phyloP scores from a whole-genome alignment of 73 alveolate species.

The Blepharisma japonicum region DNA sequence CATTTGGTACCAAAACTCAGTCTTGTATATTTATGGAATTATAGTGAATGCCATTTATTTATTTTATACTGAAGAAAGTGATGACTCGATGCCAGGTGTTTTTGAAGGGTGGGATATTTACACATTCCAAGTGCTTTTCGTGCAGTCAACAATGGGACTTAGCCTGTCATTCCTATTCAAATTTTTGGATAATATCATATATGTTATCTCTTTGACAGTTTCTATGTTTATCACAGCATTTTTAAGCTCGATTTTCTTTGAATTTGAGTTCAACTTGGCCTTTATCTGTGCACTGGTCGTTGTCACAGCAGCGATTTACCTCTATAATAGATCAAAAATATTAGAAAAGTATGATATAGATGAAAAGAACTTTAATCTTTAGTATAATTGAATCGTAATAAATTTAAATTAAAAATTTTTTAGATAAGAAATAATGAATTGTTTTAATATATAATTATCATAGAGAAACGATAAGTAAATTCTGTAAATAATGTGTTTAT shows the following conservation, averaged over 20 bases:
- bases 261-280: not conserved
- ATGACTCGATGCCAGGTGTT: not conserved
- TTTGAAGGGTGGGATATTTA: constrained; percentile 1
- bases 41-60: not conserved
- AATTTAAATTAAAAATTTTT: not conserved
- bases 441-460: too few relatives aligned
- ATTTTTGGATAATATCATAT: constrained; percentile 19
- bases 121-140: constrained; percentile 6
- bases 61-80: not conserved
- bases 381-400: not conserved
- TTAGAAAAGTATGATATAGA: constrained; percentile 19
- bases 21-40: constrained; percentile 25
- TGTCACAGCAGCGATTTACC: constrained; percentile 27
- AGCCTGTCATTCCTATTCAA: constrained; percentile 31
- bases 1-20: constrained; percentile 28
- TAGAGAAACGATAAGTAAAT: too few relatives aligned
- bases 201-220: constrained; percentile 33
- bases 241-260: constrained; percentile 6
- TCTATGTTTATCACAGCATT: constrained; percentile 26
- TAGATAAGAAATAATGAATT: too few relatives aligned
- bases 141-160: constrained; percentile 25
- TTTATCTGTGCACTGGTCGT: constrained; percentile 18
- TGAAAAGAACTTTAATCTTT: not conserved
- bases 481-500: too few relatives aligned
- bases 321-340: constrained; percentile 6